Percentiles rank a stretch among this genome's conserved stretches.
These are phyloP conservation scores for Phytophthora lateralis DNA, from an alignment of 352 stramenopile genomes.

Conservation along the genomic window DNA sequence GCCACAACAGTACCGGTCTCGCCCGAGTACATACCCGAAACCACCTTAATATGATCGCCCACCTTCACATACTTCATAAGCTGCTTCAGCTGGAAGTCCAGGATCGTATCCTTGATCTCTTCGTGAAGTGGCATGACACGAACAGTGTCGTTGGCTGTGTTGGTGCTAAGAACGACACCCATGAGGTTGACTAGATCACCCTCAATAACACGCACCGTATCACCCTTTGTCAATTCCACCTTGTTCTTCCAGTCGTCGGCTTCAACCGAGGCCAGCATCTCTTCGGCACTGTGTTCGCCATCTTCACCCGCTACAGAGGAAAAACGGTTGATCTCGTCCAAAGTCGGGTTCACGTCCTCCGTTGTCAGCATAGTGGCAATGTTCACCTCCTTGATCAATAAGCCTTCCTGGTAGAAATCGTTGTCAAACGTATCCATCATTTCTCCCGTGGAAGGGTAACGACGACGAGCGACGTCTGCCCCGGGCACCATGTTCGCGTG, in stretches of 20 bases:
- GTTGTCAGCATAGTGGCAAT: conserved; percentile 86
- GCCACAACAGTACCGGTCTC: conserved; percentile 91
- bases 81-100: conserved; percentile 90
- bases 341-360: conserved; percentile 84
- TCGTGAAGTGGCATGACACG: conserved; percentile 90
- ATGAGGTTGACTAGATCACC: conserved; percentile 90
- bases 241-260: conserved; percentile 90
- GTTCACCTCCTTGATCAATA: conserved; percentile 89
- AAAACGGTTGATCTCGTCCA: conserved; percentile 92
- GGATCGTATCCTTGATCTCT: conserved; percentile 91
- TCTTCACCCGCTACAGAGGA: conserved; percentile 63
- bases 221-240: conserved; percentile 88
- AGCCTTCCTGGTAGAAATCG: conserved; percentile 89
- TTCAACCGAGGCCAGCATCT: conserved; percentile 75
- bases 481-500: conserved; percentile 70
- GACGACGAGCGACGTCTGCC: conserved; percentile 65
- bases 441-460: conserved; percentile 72
- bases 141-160: conserved; percentile 87
- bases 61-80: conserved; percentile 93
- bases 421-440: conserved; percentile 92
- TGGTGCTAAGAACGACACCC: conserved; percentile 89
- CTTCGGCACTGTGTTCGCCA: conserved; percentile 69
- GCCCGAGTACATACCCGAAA: conserved; percentile 88
- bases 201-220: conserved; percentile 89
- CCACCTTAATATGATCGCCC: conserved; percentile 92